Base-by-base conservation (phyloP, 129 eudicot species). In the Lonicera japonica region DNA sequence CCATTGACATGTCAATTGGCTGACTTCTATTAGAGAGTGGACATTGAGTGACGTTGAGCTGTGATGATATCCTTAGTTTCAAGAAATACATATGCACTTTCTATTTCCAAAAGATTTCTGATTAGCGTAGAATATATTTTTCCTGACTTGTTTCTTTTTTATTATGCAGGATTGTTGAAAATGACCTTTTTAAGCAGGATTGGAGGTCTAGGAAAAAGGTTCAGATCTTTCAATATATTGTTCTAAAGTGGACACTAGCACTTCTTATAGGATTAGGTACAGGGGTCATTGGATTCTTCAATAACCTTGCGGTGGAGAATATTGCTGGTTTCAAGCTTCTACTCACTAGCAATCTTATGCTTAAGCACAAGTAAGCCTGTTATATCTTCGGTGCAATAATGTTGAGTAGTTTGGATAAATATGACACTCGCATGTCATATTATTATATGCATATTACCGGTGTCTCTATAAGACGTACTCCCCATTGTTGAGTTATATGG, bases 111-210 rank as follows among this genome's bases (percentile, higher is more conserved):
- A 29, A 6, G 36, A 29, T 29, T 29, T 29, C 4, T 29, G 4
- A 6, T 29, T 1, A 29, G 36, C 36, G 36, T 43, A 10, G 16
- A 43, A 11, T 43, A 43, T 50, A 16, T 17, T 15, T 20, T 15
- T 14, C 5, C 58, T 65, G 11, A 53, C 50, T 11, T 25, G 22
- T 61, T 61, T 21, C 53, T 65, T 58, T 9, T 11, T 21, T 3
- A 50, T 23, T 64, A 59, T 73, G 75, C 83, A 94, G 96, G 95
- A 85, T 94, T 40, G 19, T 85, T 41, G 99, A 94, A 72, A 94
- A 94, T 62, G 99, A 94, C 36, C 82, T 94, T n/a, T 82, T 94
- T 70, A 94, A 94, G 89, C 96, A 94, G 75, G 99, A 94, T 65
- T 94, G 99, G 99, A 85, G 99, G 51, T 82, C 96, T 40, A 88